Evolutionary conservation across 1,139 yeast species (phyloP), one percentile per base, ranked within the genome.

Genomic region (Ogataea hybrid): DNA sequence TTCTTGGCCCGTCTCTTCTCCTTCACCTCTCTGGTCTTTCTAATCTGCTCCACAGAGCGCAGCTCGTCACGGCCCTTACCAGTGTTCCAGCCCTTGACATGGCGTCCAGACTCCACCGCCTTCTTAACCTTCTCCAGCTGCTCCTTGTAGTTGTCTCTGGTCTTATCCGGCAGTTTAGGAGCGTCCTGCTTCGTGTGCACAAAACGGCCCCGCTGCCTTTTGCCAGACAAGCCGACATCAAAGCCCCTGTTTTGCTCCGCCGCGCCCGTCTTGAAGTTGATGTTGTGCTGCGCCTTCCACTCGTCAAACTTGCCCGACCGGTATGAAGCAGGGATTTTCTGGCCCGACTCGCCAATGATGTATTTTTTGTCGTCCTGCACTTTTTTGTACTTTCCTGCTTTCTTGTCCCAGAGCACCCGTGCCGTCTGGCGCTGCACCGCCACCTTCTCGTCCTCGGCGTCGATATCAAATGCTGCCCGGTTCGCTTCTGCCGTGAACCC

Each of bases 281-380:
- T 59, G 56, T 80, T 82, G 62, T 89, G 78, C 33, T 80, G 79
- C 52, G 81, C 75, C 59, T 83, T 84, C 98, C 97, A 92, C 39
- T 83, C 84, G 46, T 89, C 97, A 59, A 79, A 92, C 55, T 89
- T 81, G 42, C 99, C 99, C 4, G 95, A 83, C 58, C 87, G 75
- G 67, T 83, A 89, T 16, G 95, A 75, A 1, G 98, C 98, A 4
- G 98, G 97, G 43, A 94, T 81, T 63, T 79, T 80, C 57, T 86
- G 90, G 7, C 99, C 99, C 63, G 88, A 83, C 63, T 94, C 99
- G 51, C 97, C 95, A 51, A 89, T 84, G 56, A 94, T 92, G 63
- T 75, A 92, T 67, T 87, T 90, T 62, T 83, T 79, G 58, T 86
- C 92, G 45, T 94, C 86, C 55, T 79, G 81, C 15, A 87, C 73